phyloP scores from a whole-genome alignment of 2,329 filamentous ascomycete genomes.

The Periconia macrospinosa region DNA sequence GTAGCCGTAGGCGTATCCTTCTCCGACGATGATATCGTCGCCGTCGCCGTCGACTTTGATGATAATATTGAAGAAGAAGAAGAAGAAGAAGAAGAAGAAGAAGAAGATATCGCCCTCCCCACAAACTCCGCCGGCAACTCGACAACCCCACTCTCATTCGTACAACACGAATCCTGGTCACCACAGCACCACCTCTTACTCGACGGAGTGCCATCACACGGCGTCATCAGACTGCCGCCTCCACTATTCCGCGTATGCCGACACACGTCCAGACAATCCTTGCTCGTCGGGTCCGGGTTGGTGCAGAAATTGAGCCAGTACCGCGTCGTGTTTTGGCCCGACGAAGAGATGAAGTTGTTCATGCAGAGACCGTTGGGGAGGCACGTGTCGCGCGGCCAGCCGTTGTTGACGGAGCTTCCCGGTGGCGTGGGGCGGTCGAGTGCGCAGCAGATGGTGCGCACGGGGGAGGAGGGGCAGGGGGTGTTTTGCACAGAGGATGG shows the following conservation, averaged over 20 bases:
- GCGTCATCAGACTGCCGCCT: slow-evolving; percentile 8
- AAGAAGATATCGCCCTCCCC: background rate
- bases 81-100: background rate
- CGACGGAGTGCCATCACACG: slow-evolving; percentile 12
- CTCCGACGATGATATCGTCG: no score
- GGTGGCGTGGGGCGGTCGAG: slow-evolving; percentile 9
- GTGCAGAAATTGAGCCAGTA: slow-evolving; percentile 14
- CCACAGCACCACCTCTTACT: slow-evolving; percentile 16
- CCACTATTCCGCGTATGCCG: slow-evolving; percentile 2
- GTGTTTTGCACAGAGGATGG: background rate
- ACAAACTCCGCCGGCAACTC: slow-evolving; percentile 3
- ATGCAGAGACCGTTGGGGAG: slow-evolving; percentile 17
- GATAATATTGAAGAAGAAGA: background rate
- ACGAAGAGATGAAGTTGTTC: slow-evolving; percentile 3
- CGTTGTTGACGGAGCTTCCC: slow-evolving; percentile 4
- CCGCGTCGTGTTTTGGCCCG: background rate
- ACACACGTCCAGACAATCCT: slow-evolving; percentile 13
- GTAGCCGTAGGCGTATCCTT: no score
- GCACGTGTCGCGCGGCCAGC: slow-evolving; percentile 12
- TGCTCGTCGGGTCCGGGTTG: slow-evolving; percentile 5
- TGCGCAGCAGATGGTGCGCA: slow-evolving; percentile 12
- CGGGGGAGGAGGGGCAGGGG: slow-evolving; percentile 5
- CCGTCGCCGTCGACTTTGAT: no score
- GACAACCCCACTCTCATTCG: background rate
- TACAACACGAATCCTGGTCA: slow-evolving; percentile 3